Conservation (phyloP, 169 alveolate species). For the Cyclospora cayetanensis region DNA sequence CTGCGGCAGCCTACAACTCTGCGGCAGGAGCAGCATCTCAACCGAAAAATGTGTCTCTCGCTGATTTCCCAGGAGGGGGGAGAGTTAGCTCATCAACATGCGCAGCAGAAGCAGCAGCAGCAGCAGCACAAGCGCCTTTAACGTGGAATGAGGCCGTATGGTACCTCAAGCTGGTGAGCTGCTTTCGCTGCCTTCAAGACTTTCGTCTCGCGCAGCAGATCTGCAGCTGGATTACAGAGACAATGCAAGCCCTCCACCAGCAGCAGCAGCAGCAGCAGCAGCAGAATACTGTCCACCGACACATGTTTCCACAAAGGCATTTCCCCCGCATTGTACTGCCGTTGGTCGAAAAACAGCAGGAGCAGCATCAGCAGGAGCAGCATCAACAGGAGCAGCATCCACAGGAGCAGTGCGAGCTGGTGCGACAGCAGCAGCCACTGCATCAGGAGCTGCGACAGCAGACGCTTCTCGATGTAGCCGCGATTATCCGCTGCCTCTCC, state of each 20-base stretch:
- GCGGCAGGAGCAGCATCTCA: constrained; percentile 32
- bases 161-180: constrained; percentile 30
- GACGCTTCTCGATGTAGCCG: not conserved
- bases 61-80: too few species aligned
- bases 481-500: constrained; percentile 5
- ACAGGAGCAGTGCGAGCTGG: not conserved
- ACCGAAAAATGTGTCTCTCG: too few species aligned
- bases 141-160: constrained; percentile 30
- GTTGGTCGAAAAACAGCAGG: not conserved
- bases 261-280: constrained; percentile 53
- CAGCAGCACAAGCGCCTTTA: not conserved
- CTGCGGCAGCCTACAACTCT: constrained; percentile 14
- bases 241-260: constrained; percentile 56
- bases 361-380: not conserved
- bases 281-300: not conserved
- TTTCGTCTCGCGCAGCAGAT: constrained; percentile 5
- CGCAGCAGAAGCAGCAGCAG: constrained; percentile 17
- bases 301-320: not conserved
- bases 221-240: constrained; percentile 28
- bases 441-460: constrained; percentile 29
- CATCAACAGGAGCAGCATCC: not conserved
- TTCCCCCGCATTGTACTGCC: not conserved
- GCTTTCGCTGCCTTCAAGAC: constrained; percentile 26
- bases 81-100: too few species aligned
- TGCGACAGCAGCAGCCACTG: not conserved